Percentiles rank a stretch among this genome's conserved stretches.
Conservation (phyloP, 345 rosid species). For the Citrus mangshanensis region DNA sequence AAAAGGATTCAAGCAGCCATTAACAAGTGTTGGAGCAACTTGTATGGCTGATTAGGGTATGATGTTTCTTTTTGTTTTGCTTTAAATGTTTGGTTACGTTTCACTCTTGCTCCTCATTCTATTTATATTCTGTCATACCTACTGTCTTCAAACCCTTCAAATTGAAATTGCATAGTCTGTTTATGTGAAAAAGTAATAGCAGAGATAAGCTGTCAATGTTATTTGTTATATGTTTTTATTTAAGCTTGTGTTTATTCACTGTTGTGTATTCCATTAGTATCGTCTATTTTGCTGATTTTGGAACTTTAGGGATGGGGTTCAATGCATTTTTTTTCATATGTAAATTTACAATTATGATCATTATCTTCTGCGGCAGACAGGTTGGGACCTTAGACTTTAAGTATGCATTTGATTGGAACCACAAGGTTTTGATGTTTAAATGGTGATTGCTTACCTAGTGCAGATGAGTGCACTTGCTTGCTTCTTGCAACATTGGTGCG, state of each 20-base stretch:
- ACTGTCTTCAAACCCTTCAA: neutral
- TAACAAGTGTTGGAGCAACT: conserved; percentile 60
- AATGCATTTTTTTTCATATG: neutral
- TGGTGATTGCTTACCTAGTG: conserved; percentile 79
- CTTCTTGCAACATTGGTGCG: conserved; percentile 92
- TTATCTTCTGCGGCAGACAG: conserved; percentile 55
- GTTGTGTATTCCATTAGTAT: neutral
- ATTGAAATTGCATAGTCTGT: neutral
- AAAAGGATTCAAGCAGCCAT: conserved; percentile 59
- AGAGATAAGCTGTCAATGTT: neutral
- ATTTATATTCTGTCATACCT: neutral
- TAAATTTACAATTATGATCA: neutral
- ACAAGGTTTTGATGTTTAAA: conserved; percentile 84
- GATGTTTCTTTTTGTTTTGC: neutral
- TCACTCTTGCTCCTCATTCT: neutral
- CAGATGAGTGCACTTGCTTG: conserved; percentile 79
- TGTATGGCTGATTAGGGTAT: conserved; percentile 38
- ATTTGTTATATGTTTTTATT: neutral
- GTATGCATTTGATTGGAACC: conserved; percentile 63
- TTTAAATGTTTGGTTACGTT: neutral
- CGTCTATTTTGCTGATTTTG: conserved; percentile 4
- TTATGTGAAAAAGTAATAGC: neutral
- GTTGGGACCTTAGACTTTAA: conserved; percentile 87
- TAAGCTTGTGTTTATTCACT: neutral
- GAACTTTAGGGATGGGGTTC: neutral